Base-by-base conservation (phyloP, 2,329 filamentous ascomycete species). In the Arthrobotrys sphaeroides region DNA sequence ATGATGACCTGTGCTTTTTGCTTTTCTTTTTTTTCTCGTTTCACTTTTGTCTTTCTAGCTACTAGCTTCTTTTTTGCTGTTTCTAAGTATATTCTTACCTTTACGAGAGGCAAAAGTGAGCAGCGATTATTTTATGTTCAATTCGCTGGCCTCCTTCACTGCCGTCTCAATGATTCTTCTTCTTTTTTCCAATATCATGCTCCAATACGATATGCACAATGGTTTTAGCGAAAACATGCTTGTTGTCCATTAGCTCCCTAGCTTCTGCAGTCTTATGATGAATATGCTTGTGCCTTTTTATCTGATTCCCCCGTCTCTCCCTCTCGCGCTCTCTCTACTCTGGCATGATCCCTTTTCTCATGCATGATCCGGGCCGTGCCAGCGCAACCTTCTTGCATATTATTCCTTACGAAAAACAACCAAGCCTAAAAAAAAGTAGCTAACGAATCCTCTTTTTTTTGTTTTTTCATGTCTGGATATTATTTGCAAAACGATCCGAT, bases 1-100 rank as follows among this genome's bases (percentile, higher is more conserved):
- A 75, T 75, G 72, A 75, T 75, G 72, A 75, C 72, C 72, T 75
- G 72, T 75, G 72, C 57, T 70, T 57, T 26, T 69, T 61, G 13
- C 12, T 13, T 36, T 53, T 57, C 24, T 57, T 64, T 49, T 43
- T 38, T 73, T 57, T 18, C 16, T 20, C 43, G 26, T 43, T 18
- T 47, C 5, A 20, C 12, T 40, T 57, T 59, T 57, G 7, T 43
- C 24, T 64, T 69, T 69, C 33, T 33, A 42, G 40, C 53, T 45
- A 49, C 24, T 64, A 22, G 31, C 59, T 67, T 60, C n/a, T 31
- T 60, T 43, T 38, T 57, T 59, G 42, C 40, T 59, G 49, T 67
- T 57, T 67, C 51, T 55, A 38, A 55, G 66, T 72, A 72, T 65
- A 72, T 72, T 51, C 47, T 72, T 65, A 62, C 59, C 66, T 33